Conservation (phyloP, 306 rosid species). For the Alnus rubra region DNA sequence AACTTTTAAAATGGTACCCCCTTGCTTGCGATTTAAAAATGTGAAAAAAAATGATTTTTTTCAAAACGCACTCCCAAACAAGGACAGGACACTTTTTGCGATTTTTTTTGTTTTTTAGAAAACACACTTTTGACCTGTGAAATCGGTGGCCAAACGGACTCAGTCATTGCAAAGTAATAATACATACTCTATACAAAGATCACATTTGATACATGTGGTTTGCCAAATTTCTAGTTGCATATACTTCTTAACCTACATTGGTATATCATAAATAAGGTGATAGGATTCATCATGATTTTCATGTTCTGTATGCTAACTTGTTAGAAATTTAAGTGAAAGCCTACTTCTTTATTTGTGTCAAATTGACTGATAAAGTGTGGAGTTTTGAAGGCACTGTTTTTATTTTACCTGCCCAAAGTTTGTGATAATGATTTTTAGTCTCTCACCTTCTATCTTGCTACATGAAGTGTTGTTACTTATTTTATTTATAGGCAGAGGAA, state of each 20-base stretch:
- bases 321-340: background rate
- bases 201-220: background rate
- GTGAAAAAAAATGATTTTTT: too few species aligned
- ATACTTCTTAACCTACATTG: background rate
- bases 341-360: background rate
- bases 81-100: too few species aligned
- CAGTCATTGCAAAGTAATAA: background rate
- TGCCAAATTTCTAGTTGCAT: background rate
- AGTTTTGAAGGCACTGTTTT: background rate
- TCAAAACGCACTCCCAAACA: too few species aligned
- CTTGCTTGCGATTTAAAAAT: too few species aligned
- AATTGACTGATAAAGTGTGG: background rate
- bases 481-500: conserved; percentile 42
- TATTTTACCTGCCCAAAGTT: background rate
- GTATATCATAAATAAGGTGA: background rate
- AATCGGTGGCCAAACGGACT: too few species aligned
- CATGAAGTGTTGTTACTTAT: conserved; percentile 13
- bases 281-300: background rate
- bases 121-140: too few species aligned
- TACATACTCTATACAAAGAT: background rate
- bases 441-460: conserved; percentile 26
- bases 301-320: background rate
- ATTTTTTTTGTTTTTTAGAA: too few species aligned
- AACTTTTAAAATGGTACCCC: too few species aligned
- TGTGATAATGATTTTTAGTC: conserved; percentile 5